phyloP scores from a whole-genome alignment of 2,329 filamentous ascomycete genomes.

The Malbranchea cinnamomea region DNA sequence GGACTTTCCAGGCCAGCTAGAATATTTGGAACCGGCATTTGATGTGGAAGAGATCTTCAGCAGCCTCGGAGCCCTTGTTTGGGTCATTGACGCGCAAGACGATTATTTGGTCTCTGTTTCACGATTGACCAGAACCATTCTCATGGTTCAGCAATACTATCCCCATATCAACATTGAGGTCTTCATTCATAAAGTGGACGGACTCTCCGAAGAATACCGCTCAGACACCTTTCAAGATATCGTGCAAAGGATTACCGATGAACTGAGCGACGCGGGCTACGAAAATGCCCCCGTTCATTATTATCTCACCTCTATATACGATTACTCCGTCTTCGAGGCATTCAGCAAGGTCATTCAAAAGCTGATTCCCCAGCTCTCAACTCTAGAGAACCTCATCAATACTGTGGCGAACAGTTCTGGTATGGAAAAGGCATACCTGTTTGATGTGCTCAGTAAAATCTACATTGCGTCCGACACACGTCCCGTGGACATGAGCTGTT shows the following conservation, averaged over 20 bases:
- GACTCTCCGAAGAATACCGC: constrained; percentile 92
- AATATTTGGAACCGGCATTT: constrained; percentile 78
- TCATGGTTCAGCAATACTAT: constrained; percentile 76
- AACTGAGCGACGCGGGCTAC: constrained; percentile 81
- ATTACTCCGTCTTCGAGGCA: constrained; percentile 95
- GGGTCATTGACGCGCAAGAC: constrained; percentile 97
- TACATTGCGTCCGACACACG: constrained; percentile 94
- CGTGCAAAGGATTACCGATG: constrained; percentile 88
- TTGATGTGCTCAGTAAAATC: constrained; percentile 94
- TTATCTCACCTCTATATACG: constrained; percentile 94
- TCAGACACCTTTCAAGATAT: constrained; percentile 94
- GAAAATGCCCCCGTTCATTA: constrained; percentile 90
- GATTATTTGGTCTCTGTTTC: constrained; percentile 88
- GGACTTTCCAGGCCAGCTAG: constrained; percentile 91
- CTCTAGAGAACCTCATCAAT: constrained; percentile 85
- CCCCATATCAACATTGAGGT: constrained; percentile 94
- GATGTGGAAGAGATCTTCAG: constrained; percentile 90
- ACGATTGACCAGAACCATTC: constrained; percentile 73
- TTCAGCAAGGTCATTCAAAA: constrained; percentile 98
- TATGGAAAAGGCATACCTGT: constrained; percentile 96
- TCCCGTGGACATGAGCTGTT: constrained; percentile 85
- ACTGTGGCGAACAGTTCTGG: constrained; percentile 85
- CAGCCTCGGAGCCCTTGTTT: constrained; percentile 85
- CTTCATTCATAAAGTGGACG: constrained; percentile 98
- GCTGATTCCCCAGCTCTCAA: constrained; percentile 81